Base-by-base conservation (phyloP, 805 yeast species). In the Kazachstania africana region DNA sequence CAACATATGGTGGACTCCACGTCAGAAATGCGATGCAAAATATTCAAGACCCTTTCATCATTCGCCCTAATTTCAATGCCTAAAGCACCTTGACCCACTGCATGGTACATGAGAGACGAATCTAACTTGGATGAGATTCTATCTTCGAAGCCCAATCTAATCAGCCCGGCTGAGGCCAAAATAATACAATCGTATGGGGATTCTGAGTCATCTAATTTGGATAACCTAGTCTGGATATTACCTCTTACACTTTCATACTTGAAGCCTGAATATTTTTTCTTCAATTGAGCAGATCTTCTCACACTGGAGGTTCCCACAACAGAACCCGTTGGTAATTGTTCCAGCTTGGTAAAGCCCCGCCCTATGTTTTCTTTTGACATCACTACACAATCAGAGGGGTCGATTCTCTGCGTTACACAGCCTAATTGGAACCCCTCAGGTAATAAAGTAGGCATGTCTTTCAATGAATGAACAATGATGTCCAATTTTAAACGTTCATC, bases 81-180 rank as follows among this genome's bases (percentile, higher is more conserved):
- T 27, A 91, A 59, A 0, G 97, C 97, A 40, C 98, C 98, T 62
- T 91, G 98, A n/a, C 98, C 98, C 28, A 91, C 95, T 1, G 98
- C 95, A 53, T 88, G 82, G 52, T 75, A 79, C 94, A 88, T 82
- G 34, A 78, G 81, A 21, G 82, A 79, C 4, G 75, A 66, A 34
- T 77, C 72, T 39, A 91, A 65, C 41, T 65, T 68, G 39, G 70
- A 65, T 5, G 95, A 75, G 50, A 91, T 84, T 54, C 96, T 66
- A 43, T 72, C 55, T n/a, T 70, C 74, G 32, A 87, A 60, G 9
- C 76, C 80, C 26, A 79, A 60, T 43, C 98, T 71, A 15, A 71
- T 62, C 36, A 91, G 66, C 2, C 98, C 98, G 1, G 98, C 97
- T 8, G 91, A 78, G 0, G 98, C 98, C 34, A 91, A 65, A 35